Evolutionary conservation across 305 asterid species (phyloP), one percentile per base, ranked within the genome.

Genomic region (Fraxinus nigra): DNA sequence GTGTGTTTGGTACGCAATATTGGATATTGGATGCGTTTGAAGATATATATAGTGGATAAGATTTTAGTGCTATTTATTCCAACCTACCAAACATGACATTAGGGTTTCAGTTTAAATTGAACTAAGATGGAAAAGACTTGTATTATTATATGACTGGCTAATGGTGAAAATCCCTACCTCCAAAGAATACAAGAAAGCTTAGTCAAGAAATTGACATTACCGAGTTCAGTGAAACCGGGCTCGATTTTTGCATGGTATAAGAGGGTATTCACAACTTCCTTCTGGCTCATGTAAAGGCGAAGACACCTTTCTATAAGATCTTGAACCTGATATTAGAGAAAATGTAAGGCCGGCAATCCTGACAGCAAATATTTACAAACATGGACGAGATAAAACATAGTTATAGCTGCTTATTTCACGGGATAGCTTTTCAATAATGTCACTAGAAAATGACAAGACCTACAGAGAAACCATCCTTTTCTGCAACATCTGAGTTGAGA

Each of bases 271-370:
- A 90, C 91, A 34, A 90, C 97, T 88, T 94, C 97, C 79, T 79
- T 88, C 87, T 89, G 92, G 80, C 89, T 91, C 98, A 93, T 94
- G 92, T 93, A 94, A 80, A 93, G 97, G 86, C 92, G 98, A 83
- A 94, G 96, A 85, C 98, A 94, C 87, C 97, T 92, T 88, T 94
- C 95, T 73, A 94, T 94, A 61, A 94, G 97, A 85, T 91, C 90
- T 79, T 94, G 98, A 81, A 94, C 98, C 98, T 94, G 89, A 72
- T 1, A 73, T 18, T 18, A 56, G 26, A 56, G 10, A n/a, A n/a
- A 20, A 18, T 4, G 28, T 18, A 56, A 56, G 67, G 67, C 20
- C 20, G 28, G 28, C 67, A 56, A 18, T 56, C 3, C 3, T 20
- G 10, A 18, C 11, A 7, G 67, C 24, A 56, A 56, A 56, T 20